Base-by-base conservation (phyloP, 192 early-diverging fungal species). In the Backusella sp. region DNA sequence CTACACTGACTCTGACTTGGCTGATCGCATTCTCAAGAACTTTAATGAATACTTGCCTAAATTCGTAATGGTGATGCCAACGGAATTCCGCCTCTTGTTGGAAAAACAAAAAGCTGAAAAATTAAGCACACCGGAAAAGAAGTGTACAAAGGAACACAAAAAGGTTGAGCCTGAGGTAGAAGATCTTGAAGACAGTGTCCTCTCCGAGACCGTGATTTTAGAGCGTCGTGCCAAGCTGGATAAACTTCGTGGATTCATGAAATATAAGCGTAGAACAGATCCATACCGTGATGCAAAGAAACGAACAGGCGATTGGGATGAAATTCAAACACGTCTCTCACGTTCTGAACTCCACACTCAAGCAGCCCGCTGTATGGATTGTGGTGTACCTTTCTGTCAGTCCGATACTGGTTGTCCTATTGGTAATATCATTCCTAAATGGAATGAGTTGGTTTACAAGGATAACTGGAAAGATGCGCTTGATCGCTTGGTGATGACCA, bases 331-430 rank as follows among this genome's bases (percentile, higher is more conserved):
- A 23, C 93, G 98, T 35, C 87, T 98, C 78, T 90, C 90, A 41
- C 87, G 89, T 17, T 87, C 89, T 35, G 91, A 95, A 74, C 90
- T 98, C 35, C 92, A 96, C 76, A 90, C 94, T 44, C 98, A 99
- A 87, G 95, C 98, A 26, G 94, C 98, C 7, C 91, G 98, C 46
- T 99, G 98, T 88, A 98, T 99, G 91, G 96, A 96, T 79, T 96
- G 98, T 83, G 98, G 98, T 85, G 92, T 98, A 34, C 97, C 98
- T 53, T 98, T 98, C 92, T 99, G 98, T 86, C 97, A 99, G 88
- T 94, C 93, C n/a, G 96, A 97, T 80, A 92, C 91, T 73, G 98
- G 98, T 41, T 99, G 98, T 82, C 98, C 98, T 23, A 97, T 99
- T 62, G 95, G 98, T 75, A 99, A 99, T 86, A 93, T 99, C 66